Conservation (phyloP, 208 protist genomes). For the Crithidia bombi region DNA sequence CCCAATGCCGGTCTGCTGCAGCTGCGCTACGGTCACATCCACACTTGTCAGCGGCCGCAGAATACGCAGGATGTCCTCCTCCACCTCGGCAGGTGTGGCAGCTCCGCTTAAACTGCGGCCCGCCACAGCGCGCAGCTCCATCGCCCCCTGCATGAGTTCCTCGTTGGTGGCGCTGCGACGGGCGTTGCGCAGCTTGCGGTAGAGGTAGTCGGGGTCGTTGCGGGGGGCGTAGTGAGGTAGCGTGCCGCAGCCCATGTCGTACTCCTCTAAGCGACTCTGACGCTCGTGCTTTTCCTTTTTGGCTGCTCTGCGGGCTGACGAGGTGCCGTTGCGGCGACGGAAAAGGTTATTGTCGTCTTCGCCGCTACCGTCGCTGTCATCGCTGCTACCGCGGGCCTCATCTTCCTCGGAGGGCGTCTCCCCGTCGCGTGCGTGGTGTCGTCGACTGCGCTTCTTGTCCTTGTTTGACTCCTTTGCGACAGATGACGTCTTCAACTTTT, state of each 20-base stretch:
- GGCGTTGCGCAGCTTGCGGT: conserved; percentile 35
- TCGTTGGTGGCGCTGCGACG: conserved; percentile 33
- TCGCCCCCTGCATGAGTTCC: conserved; percentile 28
- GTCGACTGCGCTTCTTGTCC: conserved; percentile 25
- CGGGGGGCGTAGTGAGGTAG: conserved; percentile 26
- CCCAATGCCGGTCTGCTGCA: conserved; percentile 54
- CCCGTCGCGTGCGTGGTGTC: conserved; percentile 6
- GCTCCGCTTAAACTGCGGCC: conserved; percentile 20
- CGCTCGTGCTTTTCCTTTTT: conserved; percentile 32
- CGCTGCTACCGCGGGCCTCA: background rate
- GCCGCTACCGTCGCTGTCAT: conserved; percentile 24
- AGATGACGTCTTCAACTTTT: conserved; percentile 22
- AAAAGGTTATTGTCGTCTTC: conserved; percentile 17
- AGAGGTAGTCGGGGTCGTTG: conserved; percentile 47
- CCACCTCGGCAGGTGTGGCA: conserved; percentile 12
- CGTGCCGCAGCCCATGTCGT: conserved; percentile 35
- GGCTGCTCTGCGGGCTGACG: conserved; percentile 22
- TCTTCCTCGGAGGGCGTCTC: conserved; percentile 10
- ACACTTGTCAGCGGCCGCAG: conserved; percentile 48
- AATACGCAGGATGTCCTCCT: conserved; percentile 40
- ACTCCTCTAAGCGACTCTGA: conserved; percentile 44
- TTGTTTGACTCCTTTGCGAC: conserved; percentile 14
- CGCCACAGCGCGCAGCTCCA: conserved; percentile 18
- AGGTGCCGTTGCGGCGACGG: conserved; percentile 23
- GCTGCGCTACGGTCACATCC: conserved; percentile 66